Conservation (phyloP, 1,139 yeast species). For the Blastobotrys ciferrii region DNA sequence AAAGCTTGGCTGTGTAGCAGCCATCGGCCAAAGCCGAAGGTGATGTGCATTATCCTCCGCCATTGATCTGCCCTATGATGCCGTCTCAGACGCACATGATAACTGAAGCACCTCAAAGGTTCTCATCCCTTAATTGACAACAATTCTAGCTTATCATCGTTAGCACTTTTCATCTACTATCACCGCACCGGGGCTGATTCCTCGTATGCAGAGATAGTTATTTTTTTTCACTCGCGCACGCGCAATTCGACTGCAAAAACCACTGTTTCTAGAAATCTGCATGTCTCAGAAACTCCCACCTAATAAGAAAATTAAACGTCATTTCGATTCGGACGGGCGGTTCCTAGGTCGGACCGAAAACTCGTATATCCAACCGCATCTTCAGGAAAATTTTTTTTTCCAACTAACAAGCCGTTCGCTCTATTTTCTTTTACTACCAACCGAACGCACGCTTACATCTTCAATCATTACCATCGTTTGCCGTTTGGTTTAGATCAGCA, state of each 20-base stretch:
- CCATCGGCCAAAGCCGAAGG: neutral
- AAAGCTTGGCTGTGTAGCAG: neutral
- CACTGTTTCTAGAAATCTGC: neutral
- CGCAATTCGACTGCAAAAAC: no score
- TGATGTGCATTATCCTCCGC: neutral
- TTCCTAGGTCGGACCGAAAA: no score
- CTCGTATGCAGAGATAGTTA: neutral
- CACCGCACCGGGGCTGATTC: no score
- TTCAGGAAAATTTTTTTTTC: no score
- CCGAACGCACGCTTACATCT: neutral
- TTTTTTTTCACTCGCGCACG: neutral
- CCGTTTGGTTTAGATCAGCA: no score
- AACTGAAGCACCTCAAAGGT: neutral
- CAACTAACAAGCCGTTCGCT: no score
- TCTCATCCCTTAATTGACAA: no score
- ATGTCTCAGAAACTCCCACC: neutral
- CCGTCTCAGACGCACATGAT: neutral
- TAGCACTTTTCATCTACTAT: no score
- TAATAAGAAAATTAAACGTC: no score
- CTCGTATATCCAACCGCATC: no score
- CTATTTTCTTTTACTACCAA: neutral
- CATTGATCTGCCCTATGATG: neutral
- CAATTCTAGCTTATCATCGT: no score
- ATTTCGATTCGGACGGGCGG: neutral
- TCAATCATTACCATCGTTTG: no score